Evolutionary conservation across 352 stramenopile genomes (phyloP), one percentile per base, ranked within the genome.

Genomic region (Pythium pyrilobum): DNA sequence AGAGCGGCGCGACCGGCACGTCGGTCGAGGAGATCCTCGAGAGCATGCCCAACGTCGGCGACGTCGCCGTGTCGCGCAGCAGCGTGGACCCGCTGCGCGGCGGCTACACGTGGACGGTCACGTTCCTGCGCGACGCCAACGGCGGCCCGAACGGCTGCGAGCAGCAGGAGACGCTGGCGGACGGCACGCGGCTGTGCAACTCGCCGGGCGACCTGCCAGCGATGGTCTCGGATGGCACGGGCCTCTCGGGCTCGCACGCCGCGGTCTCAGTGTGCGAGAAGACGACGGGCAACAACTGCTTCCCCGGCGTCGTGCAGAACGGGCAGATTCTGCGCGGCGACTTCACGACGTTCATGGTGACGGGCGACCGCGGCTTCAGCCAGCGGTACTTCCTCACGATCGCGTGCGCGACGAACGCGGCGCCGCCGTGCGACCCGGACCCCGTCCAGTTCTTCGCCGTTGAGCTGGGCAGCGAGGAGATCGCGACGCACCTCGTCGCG

Each of bases 11-110:
- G 20, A 87, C 91, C 16, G 95, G 94, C 0, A 95, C 86, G 1
- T 98, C 89, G 6, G 49, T 99, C 4, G 89, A 99, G 67, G 94
- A 98, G 61, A 97, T 98, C 47, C 73, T 99, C 2, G 90, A 98
- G 66, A 67, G 48, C 2, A 97, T 98, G 76, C 32, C 63, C 6
- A 98, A 98, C 56, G 58, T 99, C 40, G 96, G 96, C 3, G 92
- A 98, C 56, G 89, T 99, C 2, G 59, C 67, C 3, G 96, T 99
- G 0, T 89, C 83, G 7, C 68, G 96, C 58, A 91, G 81, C 57
- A 58, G 52, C 2, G 91, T 97, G 15, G 85, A 98, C 57, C 18
- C 40, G 2, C 52, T 69, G 5, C 98, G 94, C 42, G 96, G 95
- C 27, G 94, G 92, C 2, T 98, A 98, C 59, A 81, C 77, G 12